Percentiles rank a stretch among this genome's conserved stretches.
Evolutionary conservation across 129 eudicot genomes (phyloP).

Genomic region (Rutidosis leptorrhynchoides): DNA sequence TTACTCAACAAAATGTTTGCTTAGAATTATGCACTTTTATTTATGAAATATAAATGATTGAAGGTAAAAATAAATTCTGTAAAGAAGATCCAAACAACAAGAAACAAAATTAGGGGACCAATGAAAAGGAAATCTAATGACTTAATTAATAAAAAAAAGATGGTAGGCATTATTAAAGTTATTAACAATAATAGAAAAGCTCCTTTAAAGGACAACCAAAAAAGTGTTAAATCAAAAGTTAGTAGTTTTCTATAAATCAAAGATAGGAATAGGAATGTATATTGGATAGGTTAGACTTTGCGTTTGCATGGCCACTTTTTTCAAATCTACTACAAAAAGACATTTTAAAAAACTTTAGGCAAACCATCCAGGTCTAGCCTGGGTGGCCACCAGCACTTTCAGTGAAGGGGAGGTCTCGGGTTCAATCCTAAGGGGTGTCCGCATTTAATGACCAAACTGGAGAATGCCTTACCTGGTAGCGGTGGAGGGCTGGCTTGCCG

Average conservation of each 20-base stretch:
- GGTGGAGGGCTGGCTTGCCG: no score
- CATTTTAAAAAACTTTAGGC: conserved; percentile 37
- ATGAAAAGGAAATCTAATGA: conserved; percentile 26
- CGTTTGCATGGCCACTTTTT: conserved; percentile 55
- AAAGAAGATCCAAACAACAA: conserved; percentile 35
- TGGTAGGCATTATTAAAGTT: conserved; percentile 15
- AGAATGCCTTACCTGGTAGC: no score
- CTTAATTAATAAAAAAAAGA: conserved; percentile 27
- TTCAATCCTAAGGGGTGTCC: no score
- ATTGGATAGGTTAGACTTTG: conserved; percentile 41
- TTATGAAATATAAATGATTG: conserved; percentile 31
- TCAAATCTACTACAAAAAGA: conserved; percentile 32
- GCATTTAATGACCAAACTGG: no score
- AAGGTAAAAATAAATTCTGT: conserved; percentile 22
- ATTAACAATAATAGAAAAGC: conserved; percentile 51
- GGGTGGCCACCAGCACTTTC: no score
- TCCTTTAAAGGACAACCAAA: conserved; percentile 42
- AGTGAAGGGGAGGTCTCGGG: no score
- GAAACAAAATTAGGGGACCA: conserved; percentile 42
- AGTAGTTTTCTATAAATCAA: conserved; percentile 33
- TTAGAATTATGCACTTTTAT: conserved; percentile 23
- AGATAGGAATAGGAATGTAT: conserved; percentile 31
- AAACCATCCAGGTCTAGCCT: no score
- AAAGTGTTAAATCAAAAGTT: conserved; percentile 31
- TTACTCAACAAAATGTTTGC: not conserved